Evolutionary conservation across 768 basidiomycete species (phyloP).

Genomic region (Boletus coccyginus): DNA sequence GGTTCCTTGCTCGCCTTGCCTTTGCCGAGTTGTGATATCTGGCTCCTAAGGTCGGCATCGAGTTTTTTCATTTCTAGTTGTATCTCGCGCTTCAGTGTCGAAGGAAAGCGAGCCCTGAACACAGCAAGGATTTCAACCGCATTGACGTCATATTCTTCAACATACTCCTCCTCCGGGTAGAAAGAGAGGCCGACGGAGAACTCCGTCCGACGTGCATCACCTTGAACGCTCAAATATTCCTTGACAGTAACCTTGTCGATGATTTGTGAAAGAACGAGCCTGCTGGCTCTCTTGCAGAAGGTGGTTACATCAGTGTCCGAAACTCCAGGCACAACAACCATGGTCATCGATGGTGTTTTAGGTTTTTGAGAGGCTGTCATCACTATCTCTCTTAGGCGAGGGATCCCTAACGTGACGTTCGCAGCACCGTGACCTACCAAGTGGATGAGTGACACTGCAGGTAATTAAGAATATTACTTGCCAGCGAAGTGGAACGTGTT

Average conservation of each 20-base stretch:
- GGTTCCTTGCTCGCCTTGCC: constrained; percentile 55
- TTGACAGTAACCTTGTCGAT: constrained; percentile 80
- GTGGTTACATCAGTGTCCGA: constrained; percentile 54
- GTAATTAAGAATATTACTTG: constrained; percentile 31
- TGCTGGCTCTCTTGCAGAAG: constrained; percentile 89
- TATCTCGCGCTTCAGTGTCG: constrained; percentile 83
- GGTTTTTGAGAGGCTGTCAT: constrained; percentile 97
- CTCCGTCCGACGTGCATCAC: constrained; percentile 67
- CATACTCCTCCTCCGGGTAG: constrained; percentile 84
- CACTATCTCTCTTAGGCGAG: constrained; percentile 96
- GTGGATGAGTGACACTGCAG: constrained; percentile 1
- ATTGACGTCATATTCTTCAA: constrained; percentile 75
- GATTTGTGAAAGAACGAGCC: constrained; percentile 83
- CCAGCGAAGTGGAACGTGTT: constrained; percentile 99
- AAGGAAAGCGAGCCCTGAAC: constrained; percentile 74
- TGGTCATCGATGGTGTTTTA: constrained; percentile 96
- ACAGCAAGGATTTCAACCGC: constrained; percentile 68
- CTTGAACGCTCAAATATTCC: constrained; percentile 68
- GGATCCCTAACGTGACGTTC: constrained; percentile 98
- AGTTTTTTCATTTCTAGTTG: constrained; percentile 81
- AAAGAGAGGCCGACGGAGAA: constrained; percentile 82
- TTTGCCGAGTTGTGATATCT: constrained; percentile 81
- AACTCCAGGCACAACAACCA: constrained; percentile 60
- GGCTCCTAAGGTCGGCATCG: constrained; percentile 72
- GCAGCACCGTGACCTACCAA: constrained; percentile 93